Base-by-base conservation (phyloP, 2,329 filamentous ascomycete species). In the Aspergillus piperis region DNA sequence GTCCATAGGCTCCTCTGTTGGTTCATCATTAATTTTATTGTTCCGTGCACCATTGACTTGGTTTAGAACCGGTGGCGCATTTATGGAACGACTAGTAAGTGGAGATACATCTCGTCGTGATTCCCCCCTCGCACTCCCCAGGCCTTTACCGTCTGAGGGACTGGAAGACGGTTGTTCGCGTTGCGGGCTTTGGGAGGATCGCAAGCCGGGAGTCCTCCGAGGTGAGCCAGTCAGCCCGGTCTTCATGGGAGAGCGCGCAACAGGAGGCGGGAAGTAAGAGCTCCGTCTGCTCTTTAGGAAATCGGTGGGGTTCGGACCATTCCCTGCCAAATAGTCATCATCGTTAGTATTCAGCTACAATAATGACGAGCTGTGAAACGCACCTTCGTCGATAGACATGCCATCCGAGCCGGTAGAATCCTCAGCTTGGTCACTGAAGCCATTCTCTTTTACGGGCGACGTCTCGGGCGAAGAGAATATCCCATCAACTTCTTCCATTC, bases 381-480 rank as follows among this genome's bases (percentile, higher is more conserved):
- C 80, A 89, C 86, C 88, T 61, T 88, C 82, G 64, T 83, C 83
- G 55, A 88, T 78, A 23, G 88, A 86, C 86, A 89, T 88, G 60
- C 82, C 82, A 69, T 83, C 83, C 30, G 84, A 86, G 17, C 81
- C 81, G 23, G 78, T 79, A 42, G 82, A 76, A 13, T 81, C 83
- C 36, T 78, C 74, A 63, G 80, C 77, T 48, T 69, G 68, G 47
- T 66, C 63, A 42, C 66, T 57, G 56, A 73, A 71, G 3, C 66
- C 73, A 64, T 73, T 71, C 41, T 68, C 64, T 60, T 71, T 71
- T 21, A 70, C 63, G 1, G 82, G 79, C n/a, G 82, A 83, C 57
- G 88, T 90, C 66, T 86, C 85, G 13, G 93, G 92, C 19, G 93
- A 96, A 8, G 93, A 97, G 76, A 96, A 96, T 66, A 98, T 86